phyloP scores from a whole-genome alignment of 495 filamentous ascomycete species.

The Penicillium antarcticum region DNA sequence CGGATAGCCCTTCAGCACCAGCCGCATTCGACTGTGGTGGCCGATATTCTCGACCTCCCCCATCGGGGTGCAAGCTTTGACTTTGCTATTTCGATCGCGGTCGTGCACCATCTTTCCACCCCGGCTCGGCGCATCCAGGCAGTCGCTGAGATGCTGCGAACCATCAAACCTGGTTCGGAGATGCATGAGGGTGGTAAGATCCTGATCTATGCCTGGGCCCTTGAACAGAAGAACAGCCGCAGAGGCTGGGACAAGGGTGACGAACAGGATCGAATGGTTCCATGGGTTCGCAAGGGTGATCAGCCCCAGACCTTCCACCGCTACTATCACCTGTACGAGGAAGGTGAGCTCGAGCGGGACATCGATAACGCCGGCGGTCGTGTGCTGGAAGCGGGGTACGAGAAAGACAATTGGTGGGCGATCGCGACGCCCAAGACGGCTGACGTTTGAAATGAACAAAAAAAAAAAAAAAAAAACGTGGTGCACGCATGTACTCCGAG shows the following conservation, averaged over 20 bases:
- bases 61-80: slow-evolving; percentile 70
- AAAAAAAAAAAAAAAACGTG: neutral
- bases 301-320: slow-evolving; percentile 62
- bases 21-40: slow-evolving; percentile 62
- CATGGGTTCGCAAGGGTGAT: slow-evolving; percentile 72
- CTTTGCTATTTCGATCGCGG: slow-evolving; percentile 93
- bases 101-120: slow-evolving; percentile 94
- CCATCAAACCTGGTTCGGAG: slow-evolving; percentile 47
- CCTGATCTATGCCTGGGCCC: slow-evolving; percentile 92
- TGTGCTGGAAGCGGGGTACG: slow-evolving; percentile 81
- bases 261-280: slow-evolving; percentile 91
- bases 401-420: slow-evolving; percentile 98
- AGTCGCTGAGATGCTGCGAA: slow-evolving; percentile 66
- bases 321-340: slow-evolving; percentile 91
- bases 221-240: slow-evolving; percentile 87
- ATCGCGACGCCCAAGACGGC: slow-evolving; percentile 45
- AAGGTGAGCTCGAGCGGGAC: slow-evolving; percentile 83
- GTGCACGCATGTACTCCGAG: slow-evolving; percentile 17
- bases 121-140: slow-evolving; percentile 68
- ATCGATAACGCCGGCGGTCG: slow-evolving; percentile 69
- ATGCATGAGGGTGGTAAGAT: slow-evolving; percentile 54
- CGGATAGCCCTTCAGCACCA: slow-evolving; percentile 66
- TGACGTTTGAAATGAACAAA: slow-evolving; percentile 10
- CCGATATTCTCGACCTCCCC: slow-evolving; percentile 67
- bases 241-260: slow-evolving; percentile 87